Conservation (phyloP, 1,284 basidiomycete genomes). For the Ustilago tritici region DNA sequence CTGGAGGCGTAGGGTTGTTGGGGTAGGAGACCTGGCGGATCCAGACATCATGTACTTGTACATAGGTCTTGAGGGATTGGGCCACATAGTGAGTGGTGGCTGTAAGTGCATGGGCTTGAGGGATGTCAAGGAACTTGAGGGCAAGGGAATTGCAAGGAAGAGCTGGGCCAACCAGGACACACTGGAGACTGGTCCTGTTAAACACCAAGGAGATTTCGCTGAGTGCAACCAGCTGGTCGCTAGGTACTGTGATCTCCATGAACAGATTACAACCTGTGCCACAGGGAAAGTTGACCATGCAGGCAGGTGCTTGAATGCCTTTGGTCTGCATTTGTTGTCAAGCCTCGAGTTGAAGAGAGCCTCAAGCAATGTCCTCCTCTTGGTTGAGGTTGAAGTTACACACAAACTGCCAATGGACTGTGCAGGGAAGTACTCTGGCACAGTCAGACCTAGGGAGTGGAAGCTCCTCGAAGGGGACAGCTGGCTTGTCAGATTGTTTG, state of each 20-base stretch:
- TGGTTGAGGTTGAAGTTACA: neutral
- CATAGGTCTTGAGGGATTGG: no score
- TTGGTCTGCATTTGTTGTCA: neutral
- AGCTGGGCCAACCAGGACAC: neutral
- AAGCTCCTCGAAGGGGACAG: constrained; percentile 5
- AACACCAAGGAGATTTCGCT: neutral
- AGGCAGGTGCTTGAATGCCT: neutral
- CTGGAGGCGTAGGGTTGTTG: no score
- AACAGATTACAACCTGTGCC: neutral
- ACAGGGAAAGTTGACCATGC: neutral
- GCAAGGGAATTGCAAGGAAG: neutral
- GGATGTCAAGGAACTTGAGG: no score
- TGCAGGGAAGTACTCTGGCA: neutral
- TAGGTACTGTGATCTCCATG: neutral
- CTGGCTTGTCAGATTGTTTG: no score
- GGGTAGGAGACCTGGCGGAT: no score
- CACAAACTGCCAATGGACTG: neutral
- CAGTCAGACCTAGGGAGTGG: constrained; percentile 1
- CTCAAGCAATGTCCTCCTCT: neutral
- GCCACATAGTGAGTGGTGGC: no score
- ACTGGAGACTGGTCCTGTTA: neutral
- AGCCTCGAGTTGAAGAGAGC: neutral
- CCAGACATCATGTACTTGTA: no score
- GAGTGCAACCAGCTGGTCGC: no score
- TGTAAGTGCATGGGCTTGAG: no score